A percentile compares a stretch with the other conserved stretches of the same genome.
phyloP scores from a whole-genome alignment of 2,329 filamentous ascomycete genomes.

The Aspergillus spinulosporus region DNA sequence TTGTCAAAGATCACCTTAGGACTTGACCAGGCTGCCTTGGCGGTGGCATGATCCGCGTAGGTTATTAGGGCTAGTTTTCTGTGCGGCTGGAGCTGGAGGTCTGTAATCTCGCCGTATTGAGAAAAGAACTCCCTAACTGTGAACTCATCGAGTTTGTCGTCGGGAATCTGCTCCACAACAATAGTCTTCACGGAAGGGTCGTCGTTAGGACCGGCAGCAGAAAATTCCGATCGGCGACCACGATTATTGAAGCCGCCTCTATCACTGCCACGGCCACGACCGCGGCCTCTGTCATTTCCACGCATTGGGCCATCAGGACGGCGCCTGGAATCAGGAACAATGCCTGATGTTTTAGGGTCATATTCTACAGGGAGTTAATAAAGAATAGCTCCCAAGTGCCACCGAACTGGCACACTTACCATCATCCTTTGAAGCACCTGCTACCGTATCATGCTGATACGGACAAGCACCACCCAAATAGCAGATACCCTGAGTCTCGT shows the following conservation, averaged over 20 bases:
- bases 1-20: constrained; percentile 66
- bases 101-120: constrained; percentile 57
- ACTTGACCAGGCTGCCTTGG: constrained; percentile 58
- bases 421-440: constrained; percentile 40
- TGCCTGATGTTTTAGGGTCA: constrained; percentile 54
- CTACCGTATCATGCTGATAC: constrained; percentile 56
- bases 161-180: constrained; percentile 62
- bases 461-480: constrained; percentile 57
- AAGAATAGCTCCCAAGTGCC: not conserved
- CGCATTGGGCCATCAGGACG: constrained; percentile 26
- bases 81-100: constrained; percentile 56
- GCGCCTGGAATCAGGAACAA: constrained; percentile 37
- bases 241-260: constrained; percentile 43
- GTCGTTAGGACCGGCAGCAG: constrained; percentile 52
- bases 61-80: constrained; percentile 58
- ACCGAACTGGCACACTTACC: constrained; percentile 26
- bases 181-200: constrained; percentile 57
- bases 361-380: constrained; percentile 45
- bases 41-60: constrained; percentile 53
- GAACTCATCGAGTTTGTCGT: constrained; percentile 57
- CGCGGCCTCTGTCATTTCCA: constrained; percentile 37
- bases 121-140: constrained; percentile 58
- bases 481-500: constrained; percentile 61
- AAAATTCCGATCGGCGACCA: constrained; percentile 54
- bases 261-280: constrained; percentile 45